These are phyloP conservation scores for Miamiensis avidus DNA, from an alignment of 169 alveolate species.

Conservation along the genomic window DNA sequence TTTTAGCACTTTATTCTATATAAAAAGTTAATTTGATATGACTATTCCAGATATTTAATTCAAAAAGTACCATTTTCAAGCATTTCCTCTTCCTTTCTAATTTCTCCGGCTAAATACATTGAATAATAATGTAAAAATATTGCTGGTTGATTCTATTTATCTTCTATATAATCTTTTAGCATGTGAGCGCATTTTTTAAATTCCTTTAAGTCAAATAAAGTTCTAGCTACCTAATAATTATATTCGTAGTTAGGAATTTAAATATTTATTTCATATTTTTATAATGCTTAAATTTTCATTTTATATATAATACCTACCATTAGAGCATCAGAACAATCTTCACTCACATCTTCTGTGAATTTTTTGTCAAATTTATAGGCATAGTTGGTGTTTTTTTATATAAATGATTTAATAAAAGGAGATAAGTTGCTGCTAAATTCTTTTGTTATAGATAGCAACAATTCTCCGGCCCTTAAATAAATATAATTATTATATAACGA, in stretches of 20 bases:
- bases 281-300: no score
- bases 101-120: slow-evolving; percentile 65
- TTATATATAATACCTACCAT: no score
- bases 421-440: slow-evolving; percentile 1
- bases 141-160: slow-evolving; percentile 69
- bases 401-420: slow-evolving; percentile 4
- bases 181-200: slow-evolving; percentile 77
- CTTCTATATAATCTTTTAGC: slow-evolving; percentile 52
- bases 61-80: slow-evolving; percentile 65
- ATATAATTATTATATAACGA: neutral
- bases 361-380: slow-evolving; percentile 5
- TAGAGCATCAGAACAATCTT: slow-evolving; percentile 60
- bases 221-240: slow-evolving; percentile 56
- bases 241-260: no score
- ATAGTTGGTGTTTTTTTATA: slow-evolving; percentile 7
- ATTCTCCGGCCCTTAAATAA: slow-evolving; percentile 54
- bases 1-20: slow-evolving; percentile 31
- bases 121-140: slow-evolving; percentile 77
- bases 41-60: slow-evolving; percentile 7
- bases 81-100: slow-evolving; percentile 82
- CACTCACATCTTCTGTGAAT: slow-evolving; percentile 20
- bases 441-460: slow-evolving; percentile 36
- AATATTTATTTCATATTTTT: no score
- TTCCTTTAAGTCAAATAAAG: slow-evolving; percentile 80
- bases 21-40: slow-evolving; percentile 30